phyloP scores from a whole-genome alignment of 164 flowering plant genomes.

The Chloranthus sessilifolius region DNA sequence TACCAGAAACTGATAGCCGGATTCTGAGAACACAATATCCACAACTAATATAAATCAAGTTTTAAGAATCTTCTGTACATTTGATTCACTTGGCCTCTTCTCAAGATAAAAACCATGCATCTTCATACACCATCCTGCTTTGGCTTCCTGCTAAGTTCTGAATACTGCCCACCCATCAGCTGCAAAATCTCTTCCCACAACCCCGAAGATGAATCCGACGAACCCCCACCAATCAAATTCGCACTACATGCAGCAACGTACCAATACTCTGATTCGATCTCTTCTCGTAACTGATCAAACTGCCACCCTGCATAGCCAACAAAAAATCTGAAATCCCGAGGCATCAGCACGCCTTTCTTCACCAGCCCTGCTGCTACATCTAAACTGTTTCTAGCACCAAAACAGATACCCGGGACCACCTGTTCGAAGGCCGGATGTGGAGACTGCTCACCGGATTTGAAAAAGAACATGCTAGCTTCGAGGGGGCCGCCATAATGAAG shows the following conservation, averaged over 20 bases:
- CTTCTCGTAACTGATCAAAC: slow-evolving; percentile 76
- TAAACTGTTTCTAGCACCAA: slow-evolving; percentile 69
- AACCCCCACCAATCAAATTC: slow-evolving; percentile 41
- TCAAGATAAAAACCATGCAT: too few relatives aligned
- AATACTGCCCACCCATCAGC: slow-evolving; percentile 92
- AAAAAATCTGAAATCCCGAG: slow-evolving; percentile 85
- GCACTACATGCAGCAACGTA: slow-evolving; percentile 84
- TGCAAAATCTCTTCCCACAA: slow-evolving; percentile 92
- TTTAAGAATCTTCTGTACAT: too few relatives aligned
- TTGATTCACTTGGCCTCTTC: too few relatives aligned
- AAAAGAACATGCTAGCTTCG: slow-evolving; percentile 76
- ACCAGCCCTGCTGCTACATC: slow-evolving; percentile 68
- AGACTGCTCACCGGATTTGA: slow-evolving; percentile 40
- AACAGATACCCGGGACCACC: slow-evolving; percentile 80
- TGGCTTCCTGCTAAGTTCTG: slow-evolving; percentile 90
- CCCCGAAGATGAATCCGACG: slow-evolving; percentile 40
- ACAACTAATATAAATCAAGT: too few relatives aligned
- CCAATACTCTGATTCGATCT: slow-evolving; percentile 84
- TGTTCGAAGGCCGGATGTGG: slow-evolving; percentile 55
- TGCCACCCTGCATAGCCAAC: slow-evolving; percentile 96
- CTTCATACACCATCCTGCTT: slow-evolving; percentile 47
- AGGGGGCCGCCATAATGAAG: slow-evolving; percentile 92
- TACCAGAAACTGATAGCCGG: too few relatives aligned
- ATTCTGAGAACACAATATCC: too few relatives aligned
- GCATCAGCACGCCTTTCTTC: slow-evolving; percentile 59